A percentile compares a stretch with the other conserved stretches of the same genome.
phyloP scores from a whole-genome alignment of 1,284 basidiomycete species.

The Agroathelia rolfsii region DNA sequence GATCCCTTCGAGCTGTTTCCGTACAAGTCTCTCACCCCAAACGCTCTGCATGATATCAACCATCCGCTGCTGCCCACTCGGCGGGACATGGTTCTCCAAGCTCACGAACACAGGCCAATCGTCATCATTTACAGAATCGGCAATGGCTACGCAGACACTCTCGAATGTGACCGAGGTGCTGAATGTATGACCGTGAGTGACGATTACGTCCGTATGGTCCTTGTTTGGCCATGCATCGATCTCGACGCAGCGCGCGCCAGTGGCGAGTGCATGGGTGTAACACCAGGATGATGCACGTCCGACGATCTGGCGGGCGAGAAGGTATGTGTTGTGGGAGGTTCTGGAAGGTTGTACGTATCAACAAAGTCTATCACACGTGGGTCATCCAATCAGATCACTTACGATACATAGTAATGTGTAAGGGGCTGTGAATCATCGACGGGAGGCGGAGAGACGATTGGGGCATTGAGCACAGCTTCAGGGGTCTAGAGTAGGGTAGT shows the following conservation, averaged over 20 bases:
- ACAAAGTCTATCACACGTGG: too few species aligned
- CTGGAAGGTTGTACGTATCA: constrained; percentile 23
- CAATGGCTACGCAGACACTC: constrained; percentile 44
- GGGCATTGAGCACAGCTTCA: constrained; percentile 25
- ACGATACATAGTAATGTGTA: constrained; percentile 51
- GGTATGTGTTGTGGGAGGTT: constrained; percentile 60
- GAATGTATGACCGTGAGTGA: constrained; percentile 53
- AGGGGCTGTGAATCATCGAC: constrained; percentile 37
- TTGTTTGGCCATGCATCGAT: constrained; percentile 55
- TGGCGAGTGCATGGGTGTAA: constrained; percentile 46
- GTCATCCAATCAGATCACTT: constrained; percentile 15
- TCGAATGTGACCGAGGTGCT: constrained; percentile 38
- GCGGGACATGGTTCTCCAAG: constrained; percentile 52
- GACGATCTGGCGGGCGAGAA: constrained; percentile 48
- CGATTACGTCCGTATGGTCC: too few species aligned
- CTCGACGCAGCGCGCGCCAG: constrained; percentile 53
- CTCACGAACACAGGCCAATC: constrained; percentile 55
- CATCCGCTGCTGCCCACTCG: constrained; percentile 39
- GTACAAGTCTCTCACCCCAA: constrained; percentile 48
- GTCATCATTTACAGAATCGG: constrained; percentile 26
- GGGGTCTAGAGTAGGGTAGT: constrained; percentile 19
- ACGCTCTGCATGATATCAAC: constrained; percentile 44
- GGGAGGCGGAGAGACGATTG: constrained; percentile 23
- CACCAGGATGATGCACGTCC: constrained; percentile 44
- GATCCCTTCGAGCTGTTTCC: constrained; percentile 24